Percentiles rank a stretch among this genome's conserved stretches.
Evolutionary conservation across 202 grass and related monocot genomes (phyloP).

Genomic region (Zizania palustris): DNA sequence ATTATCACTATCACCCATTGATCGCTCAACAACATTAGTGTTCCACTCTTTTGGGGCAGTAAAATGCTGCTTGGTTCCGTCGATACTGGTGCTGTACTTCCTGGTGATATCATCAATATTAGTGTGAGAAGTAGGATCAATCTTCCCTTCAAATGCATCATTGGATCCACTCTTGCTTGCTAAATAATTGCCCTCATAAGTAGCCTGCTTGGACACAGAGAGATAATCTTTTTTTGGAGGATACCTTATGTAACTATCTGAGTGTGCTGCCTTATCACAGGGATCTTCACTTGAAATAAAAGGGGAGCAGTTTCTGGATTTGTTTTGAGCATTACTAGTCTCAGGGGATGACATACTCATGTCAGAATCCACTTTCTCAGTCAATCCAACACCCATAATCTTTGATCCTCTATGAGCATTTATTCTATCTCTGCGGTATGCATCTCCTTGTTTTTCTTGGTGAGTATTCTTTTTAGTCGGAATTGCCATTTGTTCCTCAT

Average conservation of each 20-base stretch:
- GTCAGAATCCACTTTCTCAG: slow-evolving; percentile 34
- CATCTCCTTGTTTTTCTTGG: slow-evolving; percentile 28
- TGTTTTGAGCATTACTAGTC: slow-evolving; percentile 34
- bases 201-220: not conserved
- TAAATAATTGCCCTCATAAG: slow-evolving; percentile 36
- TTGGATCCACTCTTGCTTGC: not conserved
- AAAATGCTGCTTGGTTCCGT: slow-evolving; percentile 2
- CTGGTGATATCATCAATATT: slow-evolving; percentile 37
- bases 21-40: not conserved
- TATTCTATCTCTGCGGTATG: slow-evolving; percentile 13
- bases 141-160: not conserved
- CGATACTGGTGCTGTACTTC: slow-evolving; percentile 26
- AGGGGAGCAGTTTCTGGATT: slow-evolving; percentile 28
- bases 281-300: slow-evolving; percentile 17
- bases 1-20: slow-evolving; percentile 9
- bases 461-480: slow-evolving; percentile 37
- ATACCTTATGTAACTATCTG: slow-evolving; percentile 21
- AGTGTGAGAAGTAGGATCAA: not conserved
- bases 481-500: slow-evolving; percentile 42
- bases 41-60: slow-evolving; percentile 15
- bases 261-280: not conserved
- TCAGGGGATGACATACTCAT: slow-evolving; percentile 54
- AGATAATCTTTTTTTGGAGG: slow-evolving; percentile 8
- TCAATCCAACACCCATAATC: not conserved
- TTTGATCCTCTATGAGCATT: slow-evolving; percentile 21